phyloP scores from a whole-genome alignment of 202 grass and related monocot genomes.

The Setaria viridis region DNA sequence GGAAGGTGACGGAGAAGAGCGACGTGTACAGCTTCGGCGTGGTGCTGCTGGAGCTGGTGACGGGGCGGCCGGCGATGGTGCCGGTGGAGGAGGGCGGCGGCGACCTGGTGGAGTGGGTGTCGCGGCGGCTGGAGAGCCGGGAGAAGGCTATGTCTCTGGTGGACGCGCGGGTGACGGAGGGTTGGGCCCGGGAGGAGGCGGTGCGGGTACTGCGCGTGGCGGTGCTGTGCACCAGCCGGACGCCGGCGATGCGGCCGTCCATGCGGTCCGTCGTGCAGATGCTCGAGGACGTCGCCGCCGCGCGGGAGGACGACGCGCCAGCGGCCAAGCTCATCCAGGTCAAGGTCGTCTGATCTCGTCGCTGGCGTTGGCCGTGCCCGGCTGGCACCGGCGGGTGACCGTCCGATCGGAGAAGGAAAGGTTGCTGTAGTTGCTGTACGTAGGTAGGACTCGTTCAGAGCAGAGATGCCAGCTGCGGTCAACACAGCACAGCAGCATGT shows the following conservation, averaged over 20 bases:
- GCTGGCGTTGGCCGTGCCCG: too few species aligned
- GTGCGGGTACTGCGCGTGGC: constrained; percentile 61
- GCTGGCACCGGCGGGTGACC: too few species aligned
- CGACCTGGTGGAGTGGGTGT: constrained; percentile 78
- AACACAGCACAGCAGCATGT: too few species aligned
- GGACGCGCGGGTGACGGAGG: constrained; percentile 52
- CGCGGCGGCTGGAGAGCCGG: constrained; percentile 50
- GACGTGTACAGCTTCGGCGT: constrained; percentile 90
- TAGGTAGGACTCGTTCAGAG: too few species aligned
- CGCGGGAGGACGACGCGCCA: not conserved
- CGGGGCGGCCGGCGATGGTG: constrained; percentile 57
- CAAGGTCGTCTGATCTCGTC: constrained; percentile 5
- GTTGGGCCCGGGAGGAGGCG: constrained; percentile 67
- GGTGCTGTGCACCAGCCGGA: constrained; percentile 61
- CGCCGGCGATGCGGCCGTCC: constrained; percentile 71
- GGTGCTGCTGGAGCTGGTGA: constrained; percentile 76
- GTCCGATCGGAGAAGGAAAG: too few species aligned
- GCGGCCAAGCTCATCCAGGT: constrained; percentile 20
- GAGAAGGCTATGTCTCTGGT: constrained; percentile 53
- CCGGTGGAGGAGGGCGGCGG: constrained; percentile 44
- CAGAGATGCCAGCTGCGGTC: too few species aligned
- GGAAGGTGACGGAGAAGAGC: constrained; percentile 88
- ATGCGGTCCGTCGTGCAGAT: constrained; percentile 91
- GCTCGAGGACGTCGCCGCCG: constrained; percentile 68
- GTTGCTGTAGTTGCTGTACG: too few species aligned